phyloP scores from a whole-genome alignment of 2,329 filamentous ascomycete species.

The Sporothrix brasiliensis region DNA sequence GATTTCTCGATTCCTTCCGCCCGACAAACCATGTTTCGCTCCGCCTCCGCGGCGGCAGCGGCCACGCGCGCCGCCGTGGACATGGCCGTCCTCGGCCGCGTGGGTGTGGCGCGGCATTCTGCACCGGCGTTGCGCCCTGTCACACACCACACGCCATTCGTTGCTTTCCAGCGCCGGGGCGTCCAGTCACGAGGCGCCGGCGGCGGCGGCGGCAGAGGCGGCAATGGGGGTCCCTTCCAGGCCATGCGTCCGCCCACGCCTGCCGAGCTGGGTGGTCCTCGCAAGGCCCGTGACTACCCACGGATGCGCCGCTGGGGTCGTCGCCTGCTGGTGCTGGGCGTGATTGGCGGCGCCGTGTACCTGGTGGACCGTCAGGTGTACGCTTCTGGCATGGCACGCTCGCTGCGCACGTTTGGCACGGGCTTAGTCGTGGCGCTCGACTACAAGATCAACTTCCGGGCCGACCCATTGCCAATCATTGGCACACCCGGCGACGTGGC shows the following conservation, averaged over 20 bases:
- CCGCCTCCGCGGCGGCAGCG: conserved; percentile 17
- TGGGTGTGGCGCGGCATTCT: neutral
- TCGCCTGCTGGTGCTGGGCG: conserved; percentile 65
- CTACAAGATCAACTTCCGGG: conserved; percentile 95
- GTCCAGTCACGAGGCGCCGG: conserved; percentile 14
- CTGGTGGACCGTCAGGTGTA: conserved; percentile 73
- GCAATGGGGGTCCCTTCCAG: conserved; percentile 50
- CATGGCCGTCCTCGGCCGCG: neutral
- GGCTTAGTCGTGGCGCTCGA: conserved; percentile 83
- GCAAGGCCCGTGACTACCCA: conserved; percentile 69
- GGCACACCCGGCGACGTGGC: conserved; percentile 62
- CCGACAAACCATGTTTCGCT: conserved; percentile 12
- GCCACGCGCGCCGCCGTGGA: neutral
- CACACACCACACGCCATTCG: neutral
- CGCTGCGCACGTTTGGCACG: conserved; percentile 76
- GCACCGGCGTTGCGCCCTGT: neutral
- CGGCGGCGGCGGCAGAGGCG: neutral
- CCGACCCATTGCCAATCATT: conserved; percentile 63
- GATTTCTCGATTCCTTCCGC: neutral
- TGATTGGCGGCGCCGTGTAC: conserved; percentile 65
- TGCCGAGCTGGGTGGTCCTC: conserved; percentile 72
- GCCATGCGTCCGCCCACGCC: conserved; percentile 77
- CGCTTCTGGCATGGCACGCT: conserved; percentile 76
- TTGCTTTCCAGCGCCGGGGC: neutral
- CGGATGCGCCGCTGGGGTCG: conserved; percentile 76